Percentiles rank a stretch among this genome's conserved stretches.
Conservation (phyloP, 2,329 filamentous ascomycete genomes). For the Niveomyces coronatus region DNA sequence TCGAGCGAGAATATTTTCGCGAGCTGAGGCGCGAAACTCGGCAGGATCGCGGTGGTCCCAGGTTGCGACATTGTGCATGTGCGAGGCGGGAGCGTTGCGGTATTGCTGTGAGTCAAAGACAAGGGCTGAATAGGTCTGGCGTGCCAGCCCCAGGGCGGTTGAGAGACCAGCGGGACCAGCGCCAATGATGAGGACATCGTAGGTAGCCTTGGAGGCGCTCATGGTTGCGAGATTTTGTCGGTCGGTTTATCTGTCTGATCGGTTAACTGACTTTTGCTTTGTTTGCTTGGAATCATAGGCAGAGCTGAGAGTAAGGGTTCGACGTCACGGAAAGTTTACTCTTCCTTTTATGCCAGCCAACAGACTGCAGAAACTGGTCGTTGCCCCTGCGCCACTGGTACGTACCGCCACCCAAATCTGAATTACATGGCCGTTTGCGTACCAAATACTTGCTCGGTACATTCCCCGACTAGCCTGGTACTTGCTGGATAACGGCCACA, state of each 20-base stretch:
- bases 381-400: not conserved
- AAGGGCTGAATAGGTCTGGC: slow-evolving; percentile 24
- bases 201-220: not conserved
- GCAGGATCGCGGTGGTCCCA: slow-evolving; percentile 20
- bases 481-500: not conserved
- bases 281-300: not conserved
- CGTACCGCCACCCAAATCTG: not conserved
- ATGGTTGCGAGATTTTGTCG: not conserved
- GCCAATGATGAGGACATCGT: slow-evolving; percentile 25
- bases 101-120: slow-evolving; percentile 32
- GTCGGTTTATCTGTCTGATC: not conserved
- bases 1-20: slow-evolving; percentile 16
- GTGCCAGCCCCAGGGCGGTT: slow-evolving; percentile 25
- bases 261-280: not conserved
- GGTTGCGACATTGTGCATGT: slow-evolving; percentile 30
- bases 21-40: slow-evolving; percentile 16
- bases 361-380: not conserved
- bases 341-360: not conserved
- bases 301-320: not conserved
- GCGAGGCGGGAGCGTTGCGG: slow-evolving; percentile 27
- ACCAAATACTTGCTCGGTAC: not conserved
- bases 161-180: slow-evolving; percentile 32
- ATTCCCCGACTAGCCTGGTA: not conserved
- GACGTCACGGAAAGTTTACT: not conserved
- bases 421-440: not conserved